Conservation (phyloP, 345 rosid species). For the Isatis tinctoria region DNA sequence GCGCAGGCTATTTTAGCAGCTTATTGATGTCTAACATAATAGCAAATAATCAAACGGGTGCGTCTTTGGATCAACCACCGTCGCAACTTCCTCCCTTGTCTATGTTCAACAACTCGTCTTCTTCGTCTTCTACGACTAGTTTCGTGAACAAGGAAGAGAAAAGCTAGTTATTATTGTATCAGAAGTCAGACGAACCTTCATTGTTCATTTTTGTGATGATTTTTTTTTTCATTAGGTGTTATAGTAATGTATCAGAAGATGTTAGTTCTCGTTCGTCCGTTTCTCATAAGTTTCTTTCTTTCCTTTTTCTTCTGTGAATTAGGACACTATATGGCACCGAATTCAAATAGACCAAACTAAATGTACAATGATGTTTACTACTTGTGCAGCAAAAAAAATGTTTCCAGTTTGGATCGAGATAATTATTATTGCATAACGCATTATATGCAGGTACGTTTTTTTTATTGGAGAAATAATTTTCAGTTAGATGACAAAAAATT, state of each 20-base stretch:
- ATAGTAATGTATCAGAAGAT: conserved; percentile 11
- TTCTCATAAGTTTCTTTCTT: not conserved
- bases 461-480: not conserved
- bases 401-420: not conserved
- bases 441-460: not conserved
- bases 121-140: conserved; percentile 31
- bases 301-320: not conserved
- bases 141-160: conserved; percentile 39
- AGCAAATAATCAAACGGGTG: conserved; percentile 29
- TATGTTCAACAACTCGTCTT: conserved; percentile 38
- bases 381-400: not conserved
- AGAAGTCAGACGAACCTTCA: not conserved
- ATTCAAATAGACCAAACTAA: conserved; percentile 5
- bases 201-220: not conserved
- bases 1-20: conserved; percentile 44
- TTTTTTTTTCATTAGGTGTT: conserved; percentile 6
- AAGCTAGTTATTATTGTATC: conserved; percentile 22
- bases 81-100: conserved; percentile 40
- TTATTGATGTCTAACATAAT: conserved; percentile 42
- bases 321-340: not conserved
- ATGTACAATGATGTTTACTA: conserved; percentile 15
- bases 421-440: not conserved
- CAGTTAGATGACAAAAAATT: not conserved
- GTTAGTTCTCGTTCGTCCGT: conserved; percentile 20
- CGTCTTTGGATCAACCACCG: conserved; percentile 22